Percentiles rank a stretch among this genome's conserved stretches.
These are phyloP conservation scores for Talaromyces borbonicus DNA, from an alignment of 495 filamentous ascomycete genomes.

Conservation along the genomic window DNA sequence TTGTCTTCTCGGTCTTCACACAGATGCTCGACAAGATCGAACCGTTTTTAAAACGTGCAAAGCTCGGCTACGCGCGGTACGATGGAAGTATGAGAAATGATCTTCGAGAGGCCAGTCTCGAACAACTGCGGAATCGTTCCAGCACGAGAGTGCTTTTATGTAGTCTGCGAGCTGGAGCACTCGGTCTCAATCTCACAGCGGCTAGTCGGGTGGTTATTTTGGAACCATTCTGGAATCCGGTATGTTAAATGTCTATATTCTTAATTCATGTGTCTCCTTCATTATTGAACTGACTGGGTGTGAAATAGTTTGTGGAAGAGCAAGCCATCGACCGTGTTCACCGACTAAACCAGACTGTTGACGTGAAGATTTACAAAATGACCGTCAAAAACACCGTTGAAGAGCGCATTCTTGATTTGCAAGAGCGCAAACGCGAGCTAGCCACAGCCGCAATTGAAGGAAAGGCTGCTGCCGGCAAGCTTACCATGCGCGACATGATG, in stretches of 20 bases:
- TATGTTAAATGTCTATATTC: constrained; percentile 35
- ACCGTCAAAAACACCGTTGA: constrained; percentile 80
- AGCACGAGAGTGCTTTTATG: constrained; percentile 75
- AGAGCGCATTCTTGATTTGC: constrained; percentile 82
- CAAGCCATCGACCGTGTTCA: constrained; percentile 98
- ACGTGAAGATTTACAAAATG: constrained; percentile 90
- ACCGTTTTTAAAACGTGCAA: constrained; percentile 68
- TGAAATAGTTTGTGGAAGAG: constrained; percentile 89
- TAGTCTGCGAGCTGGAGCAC: constrained; percentile 81
- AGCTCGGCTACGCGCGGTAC: constrained; percentile 75
- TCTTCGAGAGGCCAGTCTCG: constrained; percentile 74
- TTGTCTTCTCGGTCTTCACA: constrained; percentile 96
- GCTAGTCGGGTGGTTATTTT: constrained; percentile 89
- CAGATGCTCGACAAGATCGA: constrained; percentile 96
- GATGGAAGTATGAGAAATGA: constrained; percentile 96
- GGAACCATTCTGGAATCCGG: constrained; percentile 97
- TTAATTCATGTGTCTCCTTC: not conserved
- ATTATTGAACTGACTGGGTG: not conserved
- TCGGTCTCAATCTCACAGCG: constrained; percentile 90
- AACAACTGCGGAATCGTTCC: constrained; percentile 61
- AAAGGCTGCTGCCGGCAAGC: constrained; percentile 62
- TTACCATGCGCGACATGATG: constrained; percentile 90
- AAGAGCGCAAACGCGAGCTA: constrained; percentile 83
- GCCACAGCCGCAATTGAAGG: constrained; percentile 80
- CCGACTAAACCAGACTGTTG: constrained; percentile 85